phyloP scores from a whole-genome alignment of 495 filamentous ascomycete species.

The Paragyromitra xinjiangensis region DNA sequence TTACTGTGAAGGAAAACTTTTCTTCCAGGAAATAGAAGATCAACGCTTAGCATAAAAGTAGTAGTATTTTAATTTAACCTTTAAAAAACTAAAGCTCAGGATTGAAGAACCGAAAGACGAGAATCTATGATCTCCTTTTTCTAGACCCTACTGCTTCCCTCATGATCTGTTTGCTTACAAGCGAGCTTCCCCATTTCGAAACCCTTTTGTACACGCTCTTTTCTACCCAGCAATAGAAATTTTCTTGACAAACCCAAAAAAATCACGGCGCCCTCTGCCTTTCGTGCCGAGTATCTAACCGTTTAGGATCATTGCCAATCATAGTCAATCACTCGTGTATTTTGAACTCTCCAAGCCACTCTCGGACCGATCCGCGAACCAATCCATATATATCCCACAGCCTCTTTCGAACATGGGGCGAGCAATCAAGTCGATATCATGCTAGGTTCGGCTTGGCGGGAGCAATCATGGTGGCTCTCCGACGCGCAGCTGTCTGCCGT shows the following conservation, averaged over 20 bases:
- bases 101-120: background rate
- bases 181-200: background rate
- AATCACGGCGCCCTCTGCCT: background rate
- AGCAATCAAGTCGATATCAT: conserved; percentile 46
- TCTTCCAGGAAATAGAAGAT: background rate
- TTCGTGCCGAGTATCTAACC: background rate
- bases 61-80: background rate
- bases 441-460: conserved; percentile 21
- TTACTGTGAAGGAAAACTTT: background rate
- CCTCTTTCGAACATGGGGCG: background rate
- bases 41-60: background rate
- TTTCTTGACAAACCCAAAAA: background rate
- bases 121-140: conserved; percentile 2
- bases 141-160: background rate
- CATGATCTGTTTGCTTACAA: background rate
- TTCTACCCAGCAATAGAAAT: background rate
- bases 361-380: conserved; percentile 7
- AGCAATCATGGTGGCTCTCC: conserved; percentile 42
- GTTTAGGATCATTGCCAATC: background rate
- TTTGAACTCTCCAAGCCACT: background rate
- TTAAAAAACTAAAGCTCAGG: background rate
- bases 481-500: conserved; percentile 43
- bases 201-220: background rate
- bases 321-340: conserved; percentile 10
- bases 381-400: conserved; percentile 21